phyloP scores from a whole-genome alignment of 176 grass and related monocot genomes.

The Eragrostis nindensis region DNA sequence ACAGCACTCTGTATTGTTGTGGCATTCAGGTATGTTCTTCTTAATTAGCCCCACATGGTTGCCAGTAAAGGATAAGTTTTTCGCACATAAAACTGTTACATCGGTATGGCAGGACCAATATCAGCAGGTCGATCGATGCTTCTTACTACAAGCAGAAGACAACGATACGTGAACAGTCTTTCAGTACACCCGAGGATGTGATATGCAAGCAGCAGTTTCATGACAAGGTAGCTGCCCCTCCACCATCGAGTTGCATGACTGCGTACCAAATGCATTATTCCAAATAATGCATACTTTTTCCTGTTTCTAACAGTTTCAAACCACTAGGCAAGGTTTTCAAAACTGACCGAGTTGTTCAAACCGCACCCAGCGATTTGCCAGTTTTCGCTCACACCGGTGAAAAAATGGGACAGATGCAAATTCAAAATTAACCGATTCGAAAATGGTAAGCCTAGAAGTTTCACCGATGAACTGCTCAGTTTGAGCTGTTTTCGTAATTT shows the following conservation, averaged over 20 bases:
- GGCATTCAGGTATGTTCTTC: slow-evolving; percentile 1
- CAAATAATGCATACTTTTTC: neutral
- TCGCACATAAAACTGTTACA: neutral
- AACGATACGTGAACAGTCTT: neutral
- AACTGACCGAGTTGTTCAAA: too few relatives aligned
- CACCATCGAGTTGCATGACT: neutral
- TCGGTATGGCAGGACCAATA: neutral
- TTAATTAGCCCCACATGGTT: neutral
- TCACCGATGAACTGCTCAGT: too few relatives aligned
- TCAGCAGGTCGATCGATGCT: neutral
- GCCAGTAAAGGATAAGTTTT: neutral
- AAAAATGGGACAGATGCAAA: too few relatives aligned
- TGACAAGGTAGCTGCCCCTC: neutral
- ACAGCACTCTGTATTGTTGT: neutral
- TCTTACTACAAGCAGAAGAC: slow-evolving; percentile 14
- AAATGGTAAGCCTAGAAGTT: too few relatives aligned
- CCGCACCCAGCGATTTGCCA: too few relatives aligned
- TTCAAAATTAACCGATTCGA: too few relatives aligned
- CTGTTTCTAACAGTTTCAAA: neutral
- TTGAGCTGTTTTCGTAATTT: too few relatives aligned
- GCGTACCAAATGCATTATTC: neutral
- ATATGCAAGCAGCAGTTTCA: neutral
- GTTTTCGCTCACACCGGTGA: too few relatives aligned
- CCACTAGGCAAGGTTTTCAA: too few relatives aligned
- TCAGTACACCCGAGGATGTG: neutral